Base-by-base conservation (phyloP, 108 stramenopile genomes). In the Mediolabrus comicus region DNA sequence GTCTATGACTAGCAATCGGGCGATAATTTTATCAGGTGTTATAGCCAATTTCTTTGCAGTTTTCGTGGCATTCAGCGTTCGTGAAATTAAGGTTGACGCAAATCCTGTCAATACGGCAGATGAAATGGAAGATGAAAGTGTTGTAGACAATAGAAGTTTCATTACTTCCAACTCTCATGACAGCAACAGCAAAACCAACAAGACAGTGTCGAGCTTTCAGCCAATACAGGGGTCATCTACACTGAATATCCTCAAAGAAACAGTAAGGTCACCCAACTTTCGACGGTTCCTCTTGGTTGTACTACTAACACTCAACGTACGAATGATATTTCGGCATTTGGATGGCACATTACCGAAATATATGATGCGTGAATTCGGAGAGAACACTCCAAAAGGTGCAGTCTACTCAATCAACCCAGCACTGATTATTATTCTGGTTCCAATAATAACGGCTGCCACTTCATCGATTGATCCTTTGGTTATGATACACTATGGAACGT, bases 261-360 rank as follows among this genome's bases (percentile, higher is more conserved):
- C 84, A 30, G 61, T 83, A 8, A 49, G 55, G 10, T 74, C 83
- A 3, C 67, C 78, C 27, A 86, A 86, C n/a, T 94, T 94, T 79
- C 83, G 88, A 56, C 75, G 90, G 22, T 94, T 87, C 52, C 73
- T 90, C 14, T 65, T 83, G 5, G 87, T 94, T 2, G 71, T 83
- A 19, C 39, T 94, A n/a, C 79, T 94, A n/a, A 86, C 84, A 28
- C 67, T 94, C 22, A 94, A 94, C 73, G 86, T 94, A 2, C 74
- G 87, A 38, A 89, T 86, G 84, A 84, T 94, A 11, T 94, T 94
- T 60, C 79, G 93, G 2, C 93, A 94, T 59, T 62, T 94, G 56
- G 93, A 94, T 65, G 93, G 87, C 6, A 94, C 93, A 13, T 65
- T 90, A 4, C 93, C 93, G 24, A 94, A 91, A 38, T 94, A 90